phyloP scores from a whole-genome alignment of 345 rosid species.

The Xanthoceras sorbifolium region DNA sequence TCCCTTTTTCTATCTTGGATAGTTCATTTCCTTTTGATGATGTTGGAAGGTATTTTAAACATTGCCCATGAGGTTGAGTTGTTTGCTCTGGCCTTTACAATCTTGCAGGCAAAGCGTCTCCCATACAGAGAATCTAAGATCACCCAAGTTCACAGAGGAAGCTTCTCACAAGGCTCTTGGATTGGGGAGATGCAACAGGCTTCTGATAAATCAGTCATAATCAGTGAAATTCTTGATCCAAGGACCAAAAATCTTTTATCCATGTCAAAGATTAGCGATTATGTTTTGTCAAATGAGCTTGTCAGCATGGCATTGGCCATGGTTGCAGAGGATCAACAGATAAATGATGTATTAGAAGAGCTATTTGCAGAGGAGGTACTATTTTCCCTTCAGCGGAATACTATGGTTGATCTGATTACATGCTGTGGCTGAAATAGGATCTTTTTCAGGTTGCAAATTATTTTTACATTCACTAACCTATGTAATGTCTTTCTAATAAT shows the following conservation, averaged over 20 bases:
- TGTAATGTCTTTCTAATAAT: too few species aligned
- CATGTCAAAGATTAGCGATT: slow-evolving; percentile 78
- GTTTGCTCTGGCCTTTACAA: not conserved
- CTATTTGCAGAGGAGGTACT: slow-evolving; percentile 77
- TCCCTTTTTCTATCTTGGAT: too few species aligned
- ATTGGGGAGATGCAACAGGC: slow-evolving; percentile 86
- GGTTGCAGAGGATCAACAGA: slow-evolving; percentile 83
- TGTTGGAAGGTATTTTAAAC: not conserved
- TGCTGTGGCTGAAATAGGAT: not conserved
- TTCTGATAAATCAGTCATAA: slow-evolving; percentile 66
- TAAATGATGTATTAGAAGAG: slow-evolving; percentile 69
- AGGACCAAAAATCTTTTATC: slow-evolving; percentile 65
- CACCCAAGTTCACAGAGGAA: slow-evolving; percentile 41
- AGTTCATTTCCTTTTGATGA: not conserved
- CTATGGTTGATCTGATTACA: slow-evolving; percentile 3
- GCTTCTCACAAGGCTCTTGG: slow-evolving; percentile 64
- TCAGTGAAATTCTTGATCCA: slow-evolving; percentile 76
- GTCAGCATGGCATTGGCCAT: slow-evolving; percentile 86
- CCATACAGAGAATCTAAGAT: slow-evolving; percentile 52
- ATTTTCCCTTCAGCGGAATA: not conserved
- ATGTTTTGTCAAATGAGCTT: slow-evolving; percentile 72
- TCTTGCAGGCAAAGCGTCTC: slow-evolving; percentile 66
- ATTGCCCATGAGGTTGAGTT: not conserved
- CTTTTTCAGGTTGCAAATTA: not conserved
- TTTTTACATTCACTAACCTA: not conserved